phyloP scores from a whole-genome alignment of 1,139 yeast genomes.

The Ogataea hybrid region DNA sequence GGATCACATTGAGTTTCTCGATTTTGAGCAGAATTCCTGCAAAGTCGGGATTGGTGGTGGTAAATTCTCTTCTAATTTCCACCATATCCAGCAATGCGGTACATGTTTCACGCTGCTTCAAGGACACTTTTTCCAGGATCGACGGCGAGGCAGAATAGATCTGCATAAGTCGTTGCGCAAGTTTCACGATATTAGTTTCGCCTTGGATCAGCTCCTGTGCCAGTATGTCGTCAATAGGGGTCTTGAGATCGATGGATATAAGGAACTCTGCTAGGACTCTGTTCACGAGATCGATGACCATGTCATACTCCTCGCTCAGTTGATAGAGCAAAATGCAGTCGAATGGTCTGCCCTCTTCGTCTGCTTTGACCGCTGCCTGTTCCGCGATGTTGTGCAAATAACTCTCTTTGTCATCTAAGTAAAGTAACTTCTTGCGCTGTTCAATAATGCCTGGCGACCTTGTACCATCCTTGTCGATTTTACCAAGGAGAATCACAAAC shows the following conservation, averaged over 20 bases:
- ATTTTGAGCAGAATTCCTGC: conserved; percentile 57
- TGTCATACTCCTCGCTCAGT: conserved; percentile 83
- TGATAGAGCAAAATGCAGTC: conserved; percentile 88
- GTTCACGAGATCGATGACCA: conserved; percentile 77
- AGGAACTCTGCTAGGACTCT: conserved; percentile 77
- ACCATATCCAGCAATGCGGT: conserved; percentile 63
- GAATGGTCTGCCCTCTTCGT: conserved; percentile 85
- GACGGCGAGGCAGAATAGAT: conserved; percentile 52
- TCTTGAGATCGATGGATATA: conserved; percentile 69
- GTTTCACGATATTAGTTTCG: conserved; percentile 46
- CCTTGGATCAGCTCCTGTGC: conserved; percentile 33
- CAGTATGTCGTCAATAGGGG: conserved; percentile 43
- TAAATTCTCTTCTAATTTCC: conserved; percentile 61
- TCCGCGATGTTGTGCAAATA: conserved; percentile 72
- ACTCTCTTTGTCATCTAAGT: conserved; percentile 51
- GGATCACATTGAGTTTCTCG: conserved; percentile 63
- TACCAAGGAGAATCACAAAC: conserved; percentile 77
- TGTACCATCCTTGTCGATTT: conserved; percentile 70
- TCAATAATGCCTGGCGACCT: conserved; percentile 86
- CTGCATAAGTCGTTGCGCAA: conserved; percentile 57
- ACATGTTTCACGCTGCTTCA: conserved; percentile 59
- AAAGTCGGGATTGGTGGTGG: conserved; percentile 50
- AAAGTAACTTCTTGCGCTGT: conserved; percentile 66
- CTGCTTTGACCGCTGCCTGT: conserved; percentile 82
- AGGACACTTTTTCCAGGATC: conserved; percentile 44